Evolutionary conservation across 2,329 filamentous ascomycete genomes (phyloP), one percentile per base, ranked within the genome.

Genomic region (Aspergillus viridinutans): DNA sequence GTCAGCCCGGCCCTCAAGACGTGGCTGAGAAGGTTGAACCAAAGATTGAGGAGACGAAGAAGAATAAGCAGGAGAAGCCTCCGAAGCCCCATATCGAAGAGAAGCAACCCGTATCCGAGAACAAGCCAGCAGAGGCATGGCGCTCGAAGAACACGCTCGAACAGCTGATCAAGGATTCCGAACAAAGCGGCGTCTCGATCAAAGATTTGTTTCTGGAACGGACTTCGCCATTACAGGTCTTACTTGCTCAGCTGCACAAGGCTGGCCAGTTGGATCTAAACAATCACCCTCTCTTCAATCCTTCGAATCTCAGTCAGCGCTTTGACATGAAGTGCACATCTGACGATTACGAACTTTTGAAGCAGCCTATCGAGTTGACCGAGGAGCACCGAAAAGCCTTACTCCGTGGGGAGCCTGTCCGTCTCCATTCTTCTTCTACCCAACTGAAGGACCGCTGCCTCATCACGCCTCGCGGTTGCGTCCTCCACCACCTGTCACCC

Each of bases 381-480:
- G 72, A 76, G 25, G 74, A 76, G n/a, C 68, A 79, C 54, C 74
- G 73, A 25, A 77, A 73, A 61, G 63, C 69, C 21, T 58, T 78
- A 17, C 69, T 74, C 23, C 72, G 72, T 28, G 77, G 78, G 23
- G 70, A 77, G 57, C 69, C 75, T 4, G 67, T 80, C 42, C 72
- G 72, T 26, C 62, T 78, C 40, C 72, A 74, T 14, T 59, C 65
- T 10, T 69, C 72, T 6, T 69, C 69, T 29, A 67, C 66, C 32
- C 62, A 69, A 43, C 63, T 78, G n/a, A 76, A 78, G 52, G 67
- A 72, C 28, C 71, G 74, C 38, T 76, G 74, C 53, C 64, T 80
- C 26, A 75, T 80, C 53, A 79, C 74, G 10, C 77, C 78, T 12
- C 70, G 72, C 25, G 78, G 78, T 2, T 74, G 72, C 53, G 71